Evolutionary conservation across 164 flowering plant genomes (phyloP).

Genomic region (Kalanchoe fedtschenkoi): DNA sequence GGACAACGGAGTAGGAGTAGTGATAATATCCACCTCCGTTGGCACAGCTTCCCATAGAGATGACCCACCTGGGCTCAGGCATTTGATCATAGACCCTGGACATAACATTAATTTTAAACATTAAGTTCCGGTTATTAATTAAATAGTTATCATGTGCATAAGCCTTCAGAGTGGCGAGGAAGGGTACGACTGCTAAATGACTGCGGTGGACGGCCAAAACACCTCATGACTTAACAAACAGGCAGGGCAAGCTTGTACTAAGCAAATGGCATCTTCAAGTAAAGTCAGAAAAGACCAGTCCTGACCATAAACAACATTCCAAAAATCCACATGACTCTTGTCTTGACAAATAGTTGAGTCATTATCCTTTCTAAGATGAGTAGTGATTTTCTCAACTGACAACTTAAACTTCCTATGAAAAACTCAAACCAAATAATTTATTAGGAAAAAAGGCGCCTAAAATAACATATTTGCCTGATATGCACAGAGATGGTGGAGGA

Average conservation of each 20-base stretch:
- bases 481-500: too few relatives aligned
- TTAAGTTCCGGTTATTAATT: too few relatives aligned
- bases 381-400: too few relatives aligned
- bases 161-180: too few relatives aligned
- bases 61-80: conserved; percentile 99
- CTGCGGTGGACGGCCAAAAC: too few relatives aligned
- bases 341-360: background rate
- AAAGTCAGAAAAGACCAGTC: background rate
- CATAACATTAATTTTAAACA: background rate
- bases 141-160: too few relatives aligned
- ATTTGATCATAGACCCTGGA: conserved; percentile 96
- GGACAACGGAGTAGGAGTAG: conserved; percentile 93
- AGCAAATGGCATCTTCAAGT: background rate
- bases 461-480: too few relatives aligned
- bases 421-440: too few relatives aligned
- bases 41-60: conserved; percentile 99
- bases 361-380: background rate
- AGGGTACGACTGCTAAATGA: too few relatives aligned
- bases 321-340: background rate
- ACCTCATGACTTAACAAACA: too few relatives aligned
- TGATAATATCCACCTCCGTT: conserved; percentile 99
- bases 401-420: too few relatives aligned
- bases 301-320: background rate
- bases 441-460: too few relatives aligned
- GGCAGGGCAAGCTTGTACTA: background rate